A percentile compares a stretch with the other conserved stretches of the same genome.
phyloP scores from a whole-genome alignment of 495 filamentous ascomycete genomes.

The Aspergillus biplanus region DNA sequence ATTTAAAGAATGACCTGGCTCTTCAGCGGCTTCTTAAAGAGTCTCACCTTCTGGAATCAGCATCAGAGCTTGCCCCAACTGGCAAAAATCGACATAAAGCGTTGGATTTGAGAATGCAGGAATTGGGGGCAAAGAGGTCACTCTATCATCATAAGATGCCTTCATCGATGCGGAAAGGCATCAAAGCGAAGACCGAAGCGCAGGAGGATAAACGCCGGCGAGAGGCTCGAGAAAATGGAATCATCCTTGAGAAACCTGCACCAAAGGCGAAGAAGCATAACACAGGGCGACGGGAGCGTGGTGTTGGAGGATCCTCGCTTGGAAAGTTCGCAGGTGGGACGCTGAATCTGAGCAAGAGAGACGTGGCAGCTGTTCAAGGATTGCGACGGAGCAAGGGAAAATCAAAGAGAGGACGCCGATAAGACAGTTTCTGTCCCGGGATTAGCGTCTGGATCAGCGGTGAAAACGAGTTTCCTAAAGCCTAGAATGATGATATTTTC shows the following conservation, averaged over 20 bases:
- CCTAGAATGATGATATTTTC: neutral
- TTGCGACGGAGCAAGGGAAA: slow-evolving; percentile 39
- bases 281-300: slow-evolving; percentile 58
- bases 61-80: slow-evolving; percentile 61
- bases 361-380: slow-evolving; percentile 66
- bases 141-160: slow-evolving; percentile 82
- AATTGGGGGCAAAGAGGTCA: slow-evolving; percentile 76
- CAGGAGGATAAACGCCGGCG: slow-evolving; percentile 71
- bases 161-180: slow-evolving; percentile 76
- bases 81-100: slow-evolving; percentile 74
- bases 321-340: slow-evolving; percentile 81
- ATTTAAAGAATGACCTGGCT: slow-evolving; percentile 89
- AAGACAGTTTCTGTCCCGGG: neutral
- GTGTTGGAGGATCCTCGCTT: slow-evolving; percentile 73
- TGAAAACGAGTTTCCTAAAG: too few species aligned
- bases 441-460: neutral
- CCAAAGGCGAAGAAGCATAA: slow-evolving; percentile 49
- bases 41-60: slow-evolving; percentile 83
- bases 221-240: slow-evolving; percentile 87
- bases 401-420: slow-evolving; percentile 11
- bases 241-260: slow-evolving; percentile 76
- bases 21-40: slow-evolving; percentile 87
- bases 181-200: slow-evolving; percentile 61
- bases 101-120: slow-evolving; percentile 77
- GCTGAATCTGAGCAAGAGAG: slow-evolving; percentile 75